phyloP scores from a whole-genome alignment of 768 basidiomycete genomes.

The Aureoboletus auriporus region DNA sequence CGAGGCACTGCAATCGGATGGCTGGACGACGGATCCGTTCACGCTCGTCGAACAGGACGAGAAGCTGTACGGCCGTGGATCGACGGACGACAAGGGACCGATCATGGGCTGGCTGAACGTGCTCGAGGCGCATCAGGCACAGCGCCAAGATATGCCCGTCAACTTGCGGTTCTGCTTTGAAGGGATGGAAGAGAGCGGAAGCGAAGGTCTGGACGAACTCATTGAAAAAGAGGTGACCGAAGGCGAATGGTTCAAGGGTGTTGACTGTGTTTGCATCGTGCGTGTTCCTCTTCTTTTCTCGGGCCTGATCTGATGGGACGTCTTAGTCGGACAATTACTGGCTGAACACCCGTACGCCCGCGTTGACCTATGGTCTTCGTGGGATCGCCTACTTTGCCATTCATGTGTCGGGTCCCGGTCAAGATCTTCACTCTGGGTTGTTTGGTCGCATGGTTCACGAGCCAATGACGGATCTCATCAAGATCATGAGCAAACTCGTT shows the following conservation, averaged over 20 bases:
- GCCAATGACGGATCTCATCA: conserved; percentile 92
- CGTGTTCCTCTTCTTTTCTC: conserved; percentile 20
- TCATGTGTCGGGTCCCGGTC: conserved; percentile 74
- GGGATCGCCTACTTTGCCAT: conserved; percentile 86
- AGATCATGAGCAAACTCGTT: conserved; percentile 83
- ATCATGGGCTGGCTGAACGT: conserved; percentile 88
- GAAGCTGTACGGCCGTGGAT: conserved; percentile 79
- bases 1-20: conserved; percentile 55
- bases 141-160: conserved; percentile 71
- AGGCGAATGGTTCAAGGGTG: conserved; percentile 77
- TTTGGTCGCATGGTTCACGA: conserved; percentile 82
- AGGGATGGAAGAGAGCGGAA: conserved; percentile 96
- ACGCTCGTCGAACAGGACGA: conserved; percentile 51
- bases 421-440: conserved; percentile 88
- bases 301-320: not conserved
- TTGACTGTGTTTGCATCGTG: conserved; percentile 93
- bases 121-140: conserved; percentile 74
- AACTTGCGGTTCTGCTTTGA: conserved; percentile 92
- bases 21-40: conserved; percentile 90
- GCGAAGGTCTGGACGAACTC: conserved; percentile 85
- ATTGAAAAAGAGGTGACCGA: conserved; percentile 69
- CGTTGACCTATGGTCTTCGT: conserved; percentile 83
- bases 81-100: conserved; percentile 89
- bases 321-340: conserved; percentile 89
- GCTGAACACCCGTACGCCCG: conserved; percentile 79